Evolutionary conservation across 169 alveolate genomes (phyloP).

Genomic region (Eimeria praecox): DNA sequence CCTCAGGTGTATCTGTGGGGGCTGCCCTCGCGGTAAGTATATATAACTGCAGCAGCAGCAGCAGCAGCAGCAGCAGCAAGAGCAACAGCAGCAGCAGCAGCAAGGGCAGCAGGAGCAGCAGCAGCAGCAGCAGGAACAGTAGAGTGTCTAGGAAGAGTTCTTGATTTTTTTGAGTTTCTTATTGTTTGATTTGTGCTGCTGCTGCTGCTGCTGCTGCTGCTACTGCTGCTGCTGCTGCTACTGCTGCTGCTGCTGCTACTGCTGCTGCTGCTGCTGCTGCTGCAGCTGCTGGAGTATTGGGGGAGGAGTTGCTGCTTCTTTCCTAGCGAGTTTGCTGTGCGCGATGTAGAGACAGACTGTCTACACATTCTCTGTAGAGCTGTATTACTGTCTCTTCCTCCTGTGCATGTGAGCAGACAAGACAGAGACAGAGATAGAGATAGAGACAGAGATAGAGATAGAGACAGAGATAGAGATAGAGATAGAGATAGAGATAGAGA

Average conservation of each 20-base stretch:
- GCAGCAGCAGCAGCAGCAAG: neutral
- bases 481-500: neutral
- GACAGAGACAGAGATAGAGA: too few relatives aligned
- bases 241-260: constrained; percentile 53
- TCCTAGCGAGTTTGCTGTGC: constrained; percentile 79
- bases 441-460: too few relatives aligned
- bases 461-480: neutral
- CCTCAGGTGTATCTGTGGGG: constrained; percentile 54
- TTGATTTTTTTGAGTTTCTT: neutral
- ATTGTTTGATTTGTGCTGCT: neutral
- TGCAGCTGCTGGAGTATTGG: constrained; percentile 80
- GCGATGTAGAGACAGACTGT: constrained; percentile 67
- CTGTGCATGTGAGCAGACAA: constrained; percentile 41
- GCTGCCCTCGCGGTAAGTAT: constrained; percentile 75
- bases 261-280: constrained; percentile 44
- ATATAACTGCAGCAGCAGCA: neutral
- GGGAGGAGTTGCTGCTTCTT: constrained; percentile 69
- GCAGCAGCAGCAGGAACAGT: neutral
- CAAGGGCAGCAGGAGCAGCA: neutral
- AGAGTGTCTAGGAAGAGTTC: neutral
- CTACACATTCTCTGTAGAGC: constrained; percentile 79
- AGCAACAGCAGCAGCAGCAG: neutral
- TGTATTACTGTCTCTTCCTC: constrained; percentile 66
- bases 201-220: constrained; percentile 67
- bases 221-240: constrained; percentile 40